These are phyloP conservation scores for Colletotrichum sp. DNA, from an alignment of 2,329 filamentous ascomycete species.

Conservation along the genomic window DNA sequence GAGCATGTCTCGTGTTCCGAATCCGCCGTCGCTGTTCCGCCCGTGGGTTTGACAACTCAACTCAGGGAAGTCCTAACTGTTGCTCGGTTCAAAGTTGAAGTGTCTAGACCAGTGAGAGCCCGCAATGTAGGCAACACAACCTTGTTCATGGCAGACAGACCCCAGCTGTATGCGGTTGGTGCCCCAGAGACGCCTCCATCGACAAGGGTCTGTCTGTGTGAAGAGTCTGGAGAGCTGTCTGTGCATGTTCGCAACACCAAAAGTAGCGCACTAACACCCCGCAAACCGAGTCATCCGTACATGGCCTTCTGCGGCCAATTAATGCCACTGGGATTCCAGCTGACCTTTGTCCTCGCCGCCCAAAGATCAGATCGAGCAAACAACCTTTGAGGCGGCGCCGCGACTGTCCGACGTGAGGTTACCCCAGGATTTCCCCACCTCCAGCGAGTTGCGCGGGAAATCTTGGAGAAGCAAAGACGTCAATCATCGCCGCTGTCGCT, in stretches of 20 bases:
- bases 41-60: not conserved
- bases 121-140: not conserved
- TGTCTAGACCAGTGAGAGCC: not conserved
- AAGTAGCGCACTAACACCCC: slow-evolving; percentile 11
- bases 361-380: not conserved
- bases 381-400: not conserved
- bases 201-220: not conserved
- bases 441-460: not conserved
- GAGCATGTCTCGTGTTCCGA: not conserved
- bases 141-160: not conserved
- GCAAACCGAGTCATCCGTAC: not conserved
- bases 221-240: not conserved
- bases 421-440: slow-evolving; percentile 21
- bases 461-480: slow-evolving; percentile 15
- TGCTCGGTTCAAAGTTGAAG: not conserved
- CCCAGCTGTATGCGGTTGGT: not conserved
- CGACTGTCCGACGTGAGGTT: not conserved
- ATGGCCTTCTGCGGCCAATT: not conserved
- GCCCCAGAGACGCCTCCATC: not conserved
- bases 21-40: not conserved
- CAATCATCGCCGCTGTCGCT: not conserved
- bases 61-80: not conserved
- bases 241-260: not conserved
- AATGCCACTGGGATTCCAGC: slow-evolving; percentile 6
- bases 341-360: not conserved